phyloP scores from a whole-genome alignment of 1,139 yeast genomes.

The Meyerozyma carpophila region DNA sequence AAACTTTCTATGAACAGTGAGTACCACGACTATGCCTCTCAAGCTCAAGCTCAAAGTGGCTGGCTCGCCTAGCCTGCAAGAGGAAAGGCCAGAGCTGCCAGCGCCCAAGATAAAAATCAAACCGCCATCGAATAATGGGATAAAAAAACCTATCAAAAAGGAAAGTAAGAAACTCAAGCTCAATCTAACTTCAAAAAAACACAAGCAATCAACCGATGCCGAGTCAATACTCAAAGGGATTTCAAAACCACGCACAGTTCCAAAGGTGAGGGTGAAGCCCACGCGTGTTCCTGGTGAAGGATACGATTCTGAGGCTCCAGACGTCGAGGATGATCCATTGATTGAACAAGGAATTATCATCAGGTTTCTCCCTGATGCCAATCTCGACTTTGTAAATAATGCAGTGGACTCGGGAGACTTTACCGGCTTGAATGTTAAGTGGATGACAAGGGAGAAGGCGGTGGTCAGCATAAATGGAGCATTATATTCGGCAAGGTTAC shows the following conservation, averaged over 20 bases:
- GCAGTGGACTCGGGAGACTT: conserved; percentile 82
- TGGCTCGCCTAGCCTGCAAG: conserved; percentile 3
- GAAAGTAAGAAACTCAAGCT: conserved; percentile 18
- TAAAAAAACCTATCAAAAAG: conserved; percentile 5
- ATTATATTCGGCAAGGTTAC: conserved; percentile 74
- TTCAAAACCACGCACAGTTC: conserved; percentile 27
- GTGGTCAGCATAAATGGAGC: conserved; percentile 50
- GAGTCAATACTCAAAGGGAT: neutral
- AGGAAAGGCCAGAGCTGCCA: conserved; percentile 4
- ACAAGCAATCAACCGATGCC: neutral
- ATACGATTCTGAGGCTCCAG: conserved; percentile 96
- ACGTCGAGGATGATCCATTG: conserved; percentile 89
- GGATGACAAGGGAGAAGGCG: conserved; percentile 79
- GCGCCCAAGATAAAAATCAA: conserved; percentile 16
- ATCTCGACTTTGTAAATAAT: conserved; percentile 69
- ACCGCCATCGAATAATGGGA: conserved; percentile 10
- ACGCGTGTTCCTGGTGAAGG: conserved; percentile 90
- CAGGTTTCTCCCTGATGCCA: conserved; percentile 75
- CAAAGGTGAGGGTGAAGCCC: conserved; percentile 74
- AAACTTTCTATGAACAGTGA: neutral
- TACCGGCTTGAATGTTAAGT: conserved; percentile 65
- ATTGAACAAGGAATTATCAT: conserved; percentile 81
- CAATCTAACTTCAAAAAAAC: conserved; percentile 11
- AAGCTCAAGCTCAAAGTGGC: conserved; percentile 21
- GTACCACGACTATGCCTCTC: conserved; percentile 12